Evolutionary conservation across 768 basidiomycete species (phyloP), one percentile per base, ranked within the genome.

Genomic region (Butyriboletus loyo): DNA sequence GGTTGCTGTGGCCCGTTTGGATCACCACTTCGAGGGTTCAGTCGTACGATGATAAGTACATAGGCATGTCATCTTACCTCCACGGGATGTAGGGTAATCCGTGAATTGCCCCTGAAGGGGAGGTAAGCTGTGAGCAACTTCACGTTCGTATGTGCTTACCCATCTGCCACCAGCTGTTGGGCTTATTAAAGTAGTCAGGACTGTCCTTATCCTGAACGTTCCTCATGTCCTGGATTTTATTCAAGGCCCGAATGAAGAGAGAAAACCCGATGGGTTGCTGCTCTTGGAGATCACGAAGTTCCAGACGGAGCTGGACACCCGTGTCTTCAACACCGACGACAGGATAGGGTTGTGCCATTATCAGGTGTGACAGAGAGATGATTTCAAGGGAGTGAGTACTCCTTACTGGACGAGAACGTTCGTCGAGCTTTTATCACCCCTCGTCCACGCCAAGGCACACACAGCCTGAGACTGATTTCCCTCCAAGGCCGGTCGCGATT

Each of bases 121-220:
- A 7, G 8, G 7, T 58, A n/a, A 55, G 42, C 2, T 0, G 1
- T 11, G 15, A 36, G 13, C 14, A 10, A n/a, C 27, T 10, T 21
- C 7, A 10, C 8, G 2, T 25, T 10, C 25, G 17, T 2, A 35
- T 30, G 10, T 9, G 2, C 46, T 40, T 42, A 63, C 61, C 57
- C 0, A 62, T 55, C 31, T 63, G 60, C 60, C 56, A 62, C 53
- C 53, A 61, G 19, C 60, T 55, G 42, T 62, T 62, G 14, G 60
- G 60, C 0, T 59, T 61, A 6, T 61, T 42, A 3, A 52, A 15
- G 28, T 41, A 60, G 22, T 51, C 24, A 19, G 58, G 42, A 35
- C 46, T 49, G 4, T 46, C 14, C 1, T 1, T n/a, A n/a, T 51
- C 19, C 6, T 36, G 3, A 4, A 30, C 15, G 31, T 30, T 49